phyloP scores from a whole-genome alignment of 2,329 filamentous ascomycete species.

The Aspergillus oerlinghausenensis region DNA sequence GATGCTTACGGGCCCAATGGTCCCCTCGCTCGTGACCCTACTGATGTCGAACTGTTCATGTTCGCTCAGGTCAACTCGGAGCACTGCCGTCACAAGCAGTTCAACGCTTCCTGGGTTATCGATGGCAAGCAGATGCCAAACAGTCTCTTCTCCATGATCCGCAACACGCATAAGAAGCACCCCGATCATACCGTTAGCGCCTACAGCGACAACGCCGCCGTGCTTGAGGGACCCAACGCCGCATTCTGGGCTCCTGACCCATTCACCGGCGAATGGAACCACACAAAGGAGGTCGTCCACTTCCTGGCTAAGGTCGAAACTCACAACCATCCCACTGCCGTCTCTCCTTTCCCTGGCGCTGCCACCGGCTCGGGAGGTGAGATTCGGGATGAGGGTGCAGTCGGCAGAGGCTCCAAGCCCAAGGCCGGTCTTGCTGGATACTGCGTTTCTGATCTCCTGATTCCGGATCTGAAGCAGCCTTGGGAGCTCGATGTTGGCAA shows the following conservation, averaged over 20 bases:
- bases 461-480: constrained; percentile 74
- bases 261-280: constrained; percentile 78
- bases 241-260: constrained; percentile 86
- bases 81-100: constrained; percentile 84
- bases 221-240: constrained; percentile 67
- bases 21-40: constrained; percentile 58
- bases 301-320: constrained; percentile 94
- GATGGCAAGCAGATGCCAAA: constrained; percentile 75
- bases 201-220: constrained; percentile 97
- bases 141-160: constrained; percentile 92
- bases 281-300: constrained; percentile 80
- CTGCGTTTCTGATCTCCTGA: constrained; percentile 89
- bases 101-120: constrained; percentile 95
- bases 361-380: constrained; percentile 94
- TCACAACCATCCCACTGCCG: constrained; percentile 94
- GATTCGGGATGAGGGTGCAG: constrained; percentile 91
- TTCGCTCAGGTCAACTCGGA: constrained; percentile 99
- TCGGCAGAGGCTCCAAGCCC: constrained; percentile 84
- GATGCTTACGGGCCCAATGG: constrained; percentile 67
- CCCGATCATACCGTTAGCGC: constrained; percentile 85
- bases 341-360: constrained; percentile 87
- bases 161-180: constrained; percentile 78
- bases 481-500: constrained; percentile 92
- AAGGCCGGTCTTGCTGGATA: constrained; percentile 91
- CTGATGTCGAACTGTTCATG: constrained; percentile 97